Percentiles rank a stretch among this genome's conserved stretches.
Evolutionary conservation across 495 filamentous ascomycete species (phyloP).

Genomic region (Talaromyces proteolyticus): DNA sequence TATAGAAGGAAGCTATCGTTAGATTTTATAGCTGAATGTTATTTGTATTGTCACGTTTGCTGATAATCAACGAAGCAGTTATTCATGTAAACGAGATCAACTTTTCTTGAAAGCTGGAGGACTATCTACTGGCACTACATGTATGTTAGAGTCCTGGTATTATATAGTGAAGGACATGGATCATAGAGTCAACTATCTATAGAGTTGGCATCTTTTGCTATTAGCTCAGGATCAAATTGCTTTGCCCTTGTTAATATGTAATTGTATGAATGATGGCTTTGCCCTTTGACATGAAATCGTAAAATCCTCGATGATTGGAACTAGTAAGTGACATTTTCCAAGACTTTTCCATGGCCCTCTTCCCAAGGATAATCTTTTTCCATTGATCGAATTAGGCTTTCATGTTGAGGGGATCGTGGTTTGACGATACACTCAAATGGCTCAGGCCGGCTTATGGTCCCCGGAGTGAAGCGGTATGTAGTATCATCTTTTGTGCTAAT

Average conservation of each 20-base stretch:
- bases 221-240: too few relatives aligned
- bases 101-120: too few relatives aligned
- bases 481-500: slow-evolving; percentile 7
- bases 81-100: too few relatives aligned
- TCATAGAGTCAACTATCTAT: too few relatives aligned
- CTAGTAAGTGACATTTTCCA: background rate
- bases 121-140: too few relatives aligned
- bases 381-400: slow-evolving; percentile 11
- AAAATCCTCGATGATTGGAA: background rate
- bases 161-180: too few relatives aligned
- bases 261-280: background rate
- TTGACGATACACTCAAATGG: slow-evolving; percentile 11
- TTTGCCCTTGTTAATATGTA: background rate
- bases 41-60: too few relatives aligned
- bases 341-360: background rate
- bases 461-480: background rate
- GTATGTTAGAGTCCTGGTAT: too few relatives aligned
- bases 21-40: too few relatives aligned
- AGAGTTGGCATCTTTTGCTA: too few relatives aligned
- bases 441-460: slow-evolving; percentile 1
- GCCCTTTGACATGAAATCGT: background rate
- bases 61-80: too few relatives aligned
- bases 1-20: too few relatives aligned
- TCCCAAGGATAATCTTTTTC: slow-evolving; percentile 10
- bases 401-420: slow-evolving; percentile 11